Evolutionary conservation across 257 asterid genomes (phyloP).

Genomic region (Nicotiana paniculata): DNA sequence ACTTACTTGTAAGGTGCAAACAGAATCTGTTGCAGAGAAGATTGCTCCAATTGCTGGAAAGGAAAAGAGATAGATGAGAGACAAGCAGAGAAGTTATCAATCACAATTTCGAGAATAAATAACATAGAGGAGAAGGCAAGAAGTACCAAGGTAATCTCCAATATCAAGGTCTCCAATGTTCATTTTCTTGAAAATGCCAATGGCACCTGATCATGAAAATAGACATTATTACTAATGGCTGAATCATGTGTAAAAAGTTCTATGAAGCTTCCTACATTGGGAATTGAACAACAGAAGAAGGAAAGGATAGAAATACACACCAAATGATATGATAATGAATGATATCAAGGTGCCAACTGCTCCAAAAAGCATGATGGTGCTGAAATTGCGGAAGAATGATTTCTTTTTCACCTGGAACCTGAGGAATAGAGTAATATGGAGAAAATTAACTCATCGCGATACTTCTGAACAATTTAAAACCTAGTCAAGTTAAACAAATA

Average conservation of each 20-base stretch:
- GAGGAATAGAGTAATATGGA: constrained; percentile 24
- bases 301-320: constrained; percentile 34
- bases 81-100: not conserved
- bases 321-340: constrained; percentile 70
- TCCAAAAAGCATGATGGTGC: constrained; percentile 83
- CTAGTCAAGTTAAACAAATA: not conserved
- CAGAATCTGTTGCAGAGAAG: constrained; percentile 98
- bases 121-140: not conserved
- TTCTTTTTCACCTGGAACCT: constrained; percentile 99
- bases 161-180: constrained; percentile 51
- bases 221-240: not conserved
- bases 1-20: constrained; percentile 95
- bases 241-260: not conserved
- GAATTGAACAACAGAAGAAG: not conserved
- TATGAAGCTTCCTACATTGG: not conserved
- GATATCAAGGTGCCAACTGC: constrained; percentile 96
- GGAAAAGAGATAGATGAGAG: constrained; percentile 10
- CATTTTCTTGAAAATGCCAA: constrained; percentile 51
- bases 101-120: not conserved
- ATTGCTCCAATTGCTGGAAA: constrained; percentile 91
- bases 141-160: constrained; percentile 89
- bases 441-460: not conserved
- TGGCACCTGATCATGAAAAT: constrained; percentile 58
- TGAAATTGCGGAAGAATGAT: constrained; percentile 95
- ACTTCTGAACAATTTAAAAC: constrained; percentile 11